Percentiles rank a stretch among this genome's conserved stretches.
These are phyloP conservation scores for Nicotiana tomentosiformis DNA, from an alignment of 257 asterid genomes.

Conservation along the genomic window DNA sequence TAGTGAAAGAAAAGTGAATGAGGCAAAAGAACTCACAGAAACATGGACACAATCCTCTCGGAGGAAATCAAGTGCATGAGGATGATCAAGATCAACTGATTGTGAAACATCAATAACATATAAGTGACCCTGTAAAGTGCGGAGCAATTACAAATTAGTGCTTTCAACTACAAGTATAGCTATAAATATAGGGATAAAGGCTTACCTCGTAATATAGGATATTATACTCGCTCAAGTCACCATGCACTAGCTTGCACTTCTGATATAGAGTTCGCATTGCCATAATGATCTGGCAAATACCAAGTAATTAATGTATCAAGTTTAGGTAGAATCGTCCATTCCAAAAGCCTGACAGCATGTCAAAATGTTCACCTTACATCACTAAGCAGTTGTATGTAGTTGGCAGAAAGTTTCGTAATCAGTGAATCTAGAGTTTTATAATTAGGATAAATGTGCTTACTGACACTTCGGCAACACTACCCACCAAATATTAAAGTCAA, in stretches of 20 bases:
- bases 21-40: conserved; percentile 45
- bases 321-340: not conserved
- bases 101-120: conserved; percentile 94
- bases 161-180: not conserved
- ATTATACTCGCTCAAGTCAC: conserved; percentile 93
- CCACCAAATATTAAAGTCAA: not conserved
- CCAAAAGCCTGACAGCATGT: not conserved
- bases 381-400: not conserved
- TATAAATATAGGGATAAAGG: not conserved
- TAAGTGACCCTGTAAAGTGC: conserved; percentile 64
- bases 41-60: conserved; percentile 83
- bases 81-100: conserved; percentile 97
- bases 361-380: not conserved
- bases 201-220: conserved; percentile 79
- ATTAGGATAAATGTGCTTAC: not conserved
- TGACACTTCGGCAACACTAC: not conserved
- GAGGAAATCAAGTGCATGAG: conserved; percentile 87
- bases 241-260: conserved; percentile 96
- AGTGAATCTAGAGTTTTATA: not conserved
- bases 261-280: conserved; percentile 78
- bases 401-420: not conserved
- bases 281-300: conserved; percentile 51
- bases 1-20: not conserved
- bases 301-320: not conserved
- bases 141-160: not conserved